Evolutionary conservation across 192 early-diverging fungal genomes (phyloP), one percentile per base, ranked within the genome.

Genomic region (Coemansia reversa): DNA sequence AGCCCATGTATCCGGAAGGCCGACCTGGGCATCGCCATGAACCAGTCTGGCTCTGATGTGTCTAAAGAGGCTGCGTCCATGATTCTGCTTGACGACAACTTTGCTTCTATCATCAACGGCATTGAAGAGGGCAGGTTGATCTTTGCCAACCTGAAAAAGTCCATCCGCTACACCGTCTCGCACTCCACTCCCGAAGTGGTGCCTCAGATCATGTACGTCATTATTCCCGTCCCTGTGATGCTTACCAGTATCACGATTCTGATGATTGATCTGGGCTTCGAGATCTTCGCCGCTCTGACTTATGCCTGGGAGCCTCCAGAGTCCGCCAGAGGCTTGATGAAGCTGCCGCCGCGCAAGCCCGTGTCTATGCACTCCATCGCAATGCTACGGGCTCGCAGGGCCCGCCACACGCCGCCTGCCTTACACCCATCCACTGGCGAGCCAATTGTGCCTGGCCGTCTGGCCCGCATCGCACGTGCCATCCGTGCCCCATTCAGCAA

Each of bases 1-100:
- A 92, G 94, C 5, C 95, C 95, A 25, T 95, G 95, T 23, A 78
- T 98, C 29, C 97, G 96, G 76, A 95, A 95, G 83, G 95, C 95
- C 1, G 94, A 98, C 78, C 73, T 98, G 58, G 96, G 96, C 59
- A 97, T 98, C 75, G 89, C 96, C 22, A 98, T 98, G 96, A 95
- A 96, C 83, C 72, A 89, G 32, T 91, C 91, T 49, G 96, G 95
- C 45, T 93, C 92, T 2, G 96, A 98, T 74, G 95, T 97, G 24
- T 93, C 93, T 32, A 98, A 98, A 76, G 94, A 95, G 63, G 92
- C 92, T 7, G 96, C 96, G 22, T 84, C 93, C 52, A 98, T 98
- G 96, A 95, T 98, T 69, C 81, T 98, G 55, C 74, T 98, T 39
- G 95, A 98, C 75, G 94, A 98, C 77, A 97, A 98, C 86, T 98